Evolutionary conservation across 306 rosid genomes (phyloP), one percentile per base, ranked within the genome.

Genomic region (Albizia julibrissin): DNA sequence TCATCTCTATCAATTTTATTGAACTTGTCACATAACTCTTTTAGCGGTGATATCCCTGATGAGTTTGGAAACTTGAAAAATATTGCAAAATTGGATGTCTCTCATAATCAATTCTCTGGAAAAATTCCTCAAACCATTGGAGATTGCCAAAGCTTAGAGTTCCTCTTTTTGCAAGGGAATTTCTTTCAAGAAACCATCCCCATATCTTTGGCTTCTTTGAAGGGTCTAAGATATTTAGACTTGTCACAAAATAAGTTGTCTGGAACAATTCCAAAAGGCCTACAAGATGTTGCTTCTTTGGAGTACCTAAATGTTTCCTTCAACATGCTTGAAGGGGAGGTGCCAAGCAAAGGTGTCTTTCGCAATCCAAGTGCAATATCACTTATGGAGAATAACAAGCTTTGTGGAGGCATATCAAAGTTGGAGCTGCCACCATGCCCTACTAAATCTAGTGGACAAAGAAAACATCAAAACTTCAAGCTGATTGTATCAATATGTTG

Each of bases 231-330:
- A 9, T 22, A 44, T 42, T 11, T 31, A 47, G 75, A 78, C 37
- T 40, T 78, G 33, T 78, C 81, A 16, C 43, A 42, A 43, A 78
- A 78, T 44, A 78, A 78, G 21, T 33, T 78, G 29, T 65, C 49
- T 18, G 74, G 81, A 1, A 16, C 29, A 14, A n/a, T 79, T 47
- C 75, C 67, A n/a, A 31, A 33, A 1, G 52, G 0, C 37, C 13
- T 69, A 2, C 24, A 68, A 4, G 31, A 33, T 4, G 59, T 79
- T 69, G 3, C 21, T 12, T 11, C 21, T 12, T 11, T 58, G 19
- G 21, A 11, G 10, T 69, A 50, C 59, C 39, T 69, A 22, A 68
- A 59, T 59, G 1, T 59, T 59, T 59, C 66, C 14, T 59, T 59
- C 66, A 59, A 59, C 27, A 22, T 59, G 33, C 31, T 59, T 22